Evolutionary conservation across 176 grass and related monocot genomes (phyloP).

Genomic region (Zoysia pacifica): DNA sequence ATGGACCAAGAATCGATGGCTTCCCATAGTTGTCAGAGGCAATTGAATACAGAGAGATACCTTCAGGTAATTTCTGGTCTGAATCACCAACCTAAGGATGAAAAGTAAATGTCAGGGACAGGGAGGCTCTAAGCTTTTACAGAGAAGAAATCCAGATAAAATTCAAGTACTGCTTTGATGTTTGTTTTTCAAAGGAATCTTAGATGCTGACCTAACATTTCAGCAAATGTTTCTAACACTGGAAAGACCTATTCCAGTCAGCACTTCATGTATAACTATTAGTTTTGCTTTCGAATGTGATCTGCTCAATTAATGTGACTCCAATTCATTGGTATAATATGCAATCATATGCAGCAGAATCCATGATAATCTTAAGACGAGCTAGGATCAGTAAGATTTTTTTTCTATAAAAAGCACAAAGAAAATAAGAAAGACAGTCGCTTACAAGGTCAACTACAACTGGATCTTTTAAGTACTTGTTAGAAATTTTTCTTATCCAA

Average conservation of each 20-base stretch:
- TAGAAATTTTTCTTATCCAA: slow-evolving; percentile 71
- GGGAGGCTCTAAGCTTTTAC: background rate
- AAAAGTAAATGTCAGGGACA: slow-evolving; percentile 24
- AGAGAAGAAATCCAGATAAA: slow-evolving; percentile 13
- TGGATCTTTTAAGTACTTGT: slow-evolving; percentile 68
- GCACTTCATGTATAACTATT: slow-evolving; percentile 16
- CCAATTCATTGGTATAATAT: slow-evolving; percentile 18
- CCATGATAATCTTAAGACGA: background rate
- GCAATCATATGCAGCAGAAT: background rate
- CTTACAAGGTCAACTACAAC: slow-evolving; percentile 73
- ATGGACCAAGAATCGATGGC: slow-evolving; percentile 75
- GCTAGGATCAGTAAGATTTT: background rate
- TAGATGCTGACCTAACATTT: slow-evolving; percentile 17
- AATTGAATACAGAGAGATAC: slow-evolving; percentile 91
- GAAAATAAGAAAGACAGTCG: background rate
- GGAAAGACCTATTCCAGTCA: background rate
- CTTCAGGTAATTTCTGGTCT: slow-evolving; percentile 92
- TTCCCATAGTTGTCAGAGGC: slow-evolving; percentile 75
- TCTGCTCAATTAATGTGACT: background rate
- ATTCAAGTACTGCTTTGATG: background rate
- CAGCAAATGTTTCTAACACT: background rate
- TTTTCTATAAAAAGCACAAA: background rate
- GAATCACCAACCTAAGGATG: slow-evolving; percentile 81
- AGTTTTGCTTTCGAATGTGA: background rate
- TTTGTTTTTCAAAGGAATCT: slow-evolving; percentile 9